These are phyloP conservation scores for Middelhovenomyces tepae DNA, from an alignment of 805 yeast species.

Conservation along the genomic window DNA sequence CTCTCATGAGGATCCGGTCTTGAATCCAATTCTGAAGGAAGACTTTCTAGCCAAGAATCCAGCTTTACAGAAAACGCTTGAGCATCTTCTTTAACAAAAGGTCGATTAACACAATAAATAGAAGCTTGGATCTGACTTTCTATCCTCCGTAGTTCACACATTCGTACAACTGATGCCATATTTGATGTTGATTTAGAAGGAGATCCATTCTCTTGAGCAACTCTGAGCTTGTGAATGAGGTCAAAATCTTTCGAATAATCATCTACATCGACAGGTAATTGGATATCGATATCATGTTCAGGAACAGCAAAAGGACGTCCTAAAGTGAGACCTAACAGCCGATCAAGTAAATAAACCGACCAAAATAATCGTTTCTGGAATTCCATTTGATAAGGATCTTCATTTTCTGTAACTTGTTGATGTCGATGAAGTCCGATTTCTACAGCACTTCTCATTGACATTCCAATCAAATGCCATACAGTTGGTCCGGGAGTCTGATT, in stretches of 20 bases:
- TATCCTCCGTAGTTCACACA: constrained; percentile 10
- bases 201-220: constrained; percentile 4
- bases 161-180: constrained; percentile 8
- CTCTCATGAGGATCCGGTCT: constrained; percentile 6
- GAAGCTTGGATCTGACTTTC: constrained; percentile 10
- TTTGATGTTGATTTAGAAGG: background rate
- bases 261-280: constrained; percentile 9
- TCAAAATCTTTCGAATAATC: constrained; percentile 5
- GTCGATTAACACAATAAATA: constrained; percentile 5
- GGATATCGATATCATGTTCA: constrained; percentile 9
- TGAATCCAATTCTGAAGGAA: constrained; percentile 5
- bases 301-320: constrained; percentile 11
- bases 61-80: constrained; percentile 5
- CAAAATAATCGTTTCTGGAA: constrained; percentile 5
- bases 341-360: constrained; percentile 8
- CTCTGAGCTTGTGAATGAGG: constrained; percentile 3
- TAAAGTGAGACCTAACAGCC: constrained; percentile 2
- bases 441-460: constrained; percentile 11
- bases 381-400: constrained; percentile 7
- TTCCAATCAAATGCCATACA: constrained; percentile 10
- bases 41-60: constrained; percentile 7
- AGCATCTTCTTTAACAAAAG: background rate
- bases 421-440: constrained; percentile 11
- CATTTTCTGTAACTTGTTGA: constrained; percentile 6
- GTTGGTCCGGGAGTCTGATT: constrained; percentile 5